Evolutionary conservation across 2,329 filamentous ascomycete species (phyloP).

Genomic region (Colletotrichum graminicola): DNA sequence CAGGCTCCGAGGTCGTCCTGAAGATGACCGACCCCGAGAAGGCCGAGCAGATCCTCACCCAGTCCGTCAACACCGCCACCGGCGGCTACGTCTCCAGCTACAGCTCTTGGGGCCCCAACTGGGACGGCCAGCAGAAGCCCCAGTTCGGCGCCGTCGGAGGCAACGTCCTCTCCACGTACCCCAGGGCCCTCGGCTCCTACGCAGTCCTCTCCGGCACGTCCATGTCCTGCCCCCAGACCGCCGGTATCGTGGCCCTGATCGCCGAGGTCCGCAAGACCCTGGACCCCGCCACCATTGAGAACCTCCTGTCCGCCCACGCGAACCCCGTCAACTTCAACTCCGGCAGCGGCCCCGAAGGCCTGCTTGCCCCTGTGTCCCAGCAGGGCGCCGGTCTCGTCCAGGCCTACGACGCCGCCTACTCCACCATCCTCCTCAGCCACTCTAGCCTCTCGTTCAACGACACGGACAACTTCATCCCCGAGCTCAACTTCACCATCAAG

Average conservation of each 20-base stretch:
- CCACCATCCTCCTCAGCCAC: conserved; percentile 64
- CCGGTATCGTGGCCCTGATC: conserved; percentile 67
- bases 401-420: conserved; percentile 69
- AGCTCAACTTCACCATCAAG: conserved; percentile 65
- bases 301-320: conserved; percentile 62
- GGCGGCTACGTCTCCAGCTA: conserved; percentile 66
- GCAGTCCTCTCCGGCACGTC: conserved; percentile 68
- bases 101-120: conserved; percentile 72
- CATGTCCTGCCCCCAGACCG: conserved; percentile 70
- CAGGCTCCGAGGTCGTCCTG: conserved; percentile 58
- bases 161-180: conserved; percentile 70
- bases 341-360: conserved; percentile 50
- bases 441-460: conserved; percentile 75
- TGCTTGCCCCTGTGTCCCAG: conserved; percentile 68
- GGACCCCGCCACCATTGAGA: conserved; percentile 63
- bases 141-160: conserved; percentile 69
- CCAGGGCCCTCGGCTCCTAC: conserved; percentile 59
- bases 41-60: conserved; percentile 51
- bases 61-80: conserved; percentile 55
- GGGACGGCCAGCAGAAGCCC: conserved; percentile 68
- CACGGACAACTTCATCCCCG: conserved; percentile 65
- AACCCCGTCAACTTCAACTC: conserved; percentile 64
- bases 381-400: conserved; percentile 72
- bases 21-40: conserved; percentile 57
- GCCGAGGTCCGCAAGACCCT: conserved; percentile 64